A percentile compares a stretch with the other conserved stretches of the same genome.
Conservation (phyloP, 805 yeast genomes). For the Wickerhamiella sergipiensis region DNA sequence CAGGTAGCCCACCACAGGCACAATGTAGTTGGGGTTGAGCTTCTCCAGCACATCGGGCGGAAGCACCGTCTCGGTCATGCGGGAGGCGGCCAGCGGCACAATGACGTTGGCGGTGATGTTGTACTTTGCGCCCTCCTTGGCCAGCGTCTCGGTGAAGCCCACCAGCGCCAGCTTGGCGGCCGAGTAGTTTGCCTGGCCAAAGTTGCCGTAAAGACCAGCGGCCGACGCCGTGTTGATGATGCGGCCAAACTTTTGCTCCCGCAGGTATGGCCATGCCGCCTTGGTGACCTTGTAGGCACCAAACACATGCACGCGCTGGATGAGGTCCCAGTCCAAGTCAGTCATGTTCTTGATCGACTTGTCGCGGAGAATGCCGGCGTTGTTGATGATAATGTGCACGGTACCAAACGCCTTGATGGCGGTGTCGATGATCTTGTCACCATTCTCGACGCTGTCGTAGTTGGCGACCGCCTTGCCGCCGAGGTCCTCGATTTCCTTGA, state of each 20-base stretch:
- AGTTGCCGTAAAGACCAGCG: slow-evolving; percentile 92
- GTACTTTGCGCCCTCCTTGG: slow-evolving; percentile 81
- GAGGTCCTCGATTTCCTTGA: slow-evolving; percentile 56
- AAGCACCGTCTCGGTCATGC: slow-evolving; percentile 86
- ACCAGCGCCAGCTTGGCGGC: slow-evolving; percentile 85
- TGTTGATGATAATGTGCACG: slow-evolving; percentile 78
- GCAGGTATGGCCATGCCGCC: slow-evolving; percentile 88
- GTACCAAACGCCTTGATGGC: slow-evolving; percentile 81
- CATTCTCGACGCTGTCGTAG: slow-evolving; percentile 79
- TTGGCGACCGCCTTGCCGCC: slow-evolving; percentile 91
- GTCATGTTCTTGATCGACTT: slow-evolving; percentile 76
- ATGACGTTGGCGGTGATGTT: slow-evolving; percentile 76
- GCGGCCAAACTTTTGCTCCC: slow-evolving; percentile 76
- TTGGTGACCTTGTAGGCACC: slow-evolving; percentile 77
- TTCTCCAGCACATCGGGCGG: slow-evolving; percentile 75
- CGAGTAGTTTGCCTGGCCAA: slow-evolving; percentile 92
- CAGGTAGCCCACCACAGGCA: slow-evolving; percentile 78
- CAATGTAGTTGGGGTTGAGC: slow-evolving; percentile 75
- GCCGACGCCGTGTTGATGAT: slow-evolving; percentile 91
- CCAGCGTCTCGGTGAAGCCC: slow-evolving; percentile 86
- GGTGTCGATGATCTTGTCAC: slow-evolving; percentile 71
- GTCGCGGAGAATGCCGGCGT: slow-evolving; percentile 91
- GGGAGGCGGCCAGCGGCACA: slow-evolving; percentile 89
- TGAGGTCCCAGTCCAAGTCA: slow-evolving; percentile 63
- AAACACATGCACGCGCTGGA: slow-evolving; percentile 74